A percentile compares a stretch with the other conserved stretches of the same genome.
phyloP scores from a whole-genome alignment of 2,329 filamentous ascomycete genomes.

The Rasamsonia emersonii region DNA sequence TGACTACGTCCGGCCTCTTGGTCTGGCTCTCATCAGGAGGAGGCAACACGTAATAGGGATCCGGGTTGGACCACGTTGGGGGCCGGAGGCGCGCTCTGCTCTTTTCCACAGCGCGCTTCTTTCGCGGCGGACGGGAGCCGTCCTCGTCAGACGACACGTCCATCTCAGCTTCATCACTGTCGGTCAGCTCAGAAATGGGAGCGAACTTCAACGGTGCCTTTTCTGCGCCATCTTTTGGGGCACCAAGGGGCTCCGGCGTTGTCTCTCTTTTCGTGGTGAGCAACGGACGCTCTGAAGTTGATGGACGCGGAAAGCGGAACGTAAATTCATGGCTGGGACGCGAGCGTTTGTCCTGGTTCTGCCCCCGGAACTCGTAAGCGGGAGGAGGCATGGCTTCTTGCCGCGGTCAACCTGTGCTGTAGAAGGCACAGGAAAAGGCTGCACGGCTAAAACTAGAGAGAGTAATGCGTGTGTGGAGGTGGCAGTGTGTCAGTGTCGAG shows the following conservation, averaged over 20 bases:
- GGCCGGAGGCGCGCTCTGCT: slow-evolving; percentile 16
- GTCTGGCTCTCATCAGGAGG: slow-evolving; percentile 63
- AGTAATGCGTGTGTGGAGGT: too few relatives aligned
- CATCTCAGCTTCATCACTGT: slow-evolving; percentile 40
- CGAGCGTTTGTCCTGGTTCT: slow-evolving; percentile 10
- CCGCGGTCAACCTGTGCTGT: background rate
- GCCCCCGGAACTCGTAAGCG: slow-evolving; percentile 24
- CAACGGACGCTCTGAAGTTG: slow-evolving; percentile 30
- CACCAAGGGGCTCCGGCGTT: slow-evolving; percentile 27
- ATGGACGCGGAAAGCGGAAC: slow-evolving; percentile 29
- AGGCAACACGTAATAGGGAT: slow-evolving; percentile 82
- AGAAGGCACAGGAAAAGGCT: background rate
- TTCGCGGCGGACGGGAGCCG: slow-evolving; percentile 27
- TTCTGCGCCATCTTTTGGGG: slow-evolving; percentile 14
- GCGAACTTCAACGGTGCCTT: slow-evolving; percentile 27
- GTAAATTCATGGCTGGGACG: slow-evolving; percentile 28
- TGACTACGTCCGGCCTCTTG: slow-evolving; percentile 80
- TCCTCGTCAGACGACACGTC: slow-evolving; percentile 33
- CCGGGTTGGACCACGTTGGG: slow-evolving; percentile 92
- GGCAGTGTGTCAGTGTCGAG: too few relatives aligned
- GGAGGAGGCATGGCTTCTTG: slow-evolving; percentile 14
- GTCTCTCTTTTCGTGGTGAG: slow-evolving; percentile 24
- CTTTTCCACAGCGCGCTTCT: slow-evolving; percentile 26
- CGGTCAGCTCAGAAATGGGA: slow-evolving; percentile 30
- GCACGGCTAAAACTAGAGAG: too few relatives aligned